Conservation (phyloP, 805 yeast genomes). For the Suhomyces faveliae region DNA sequence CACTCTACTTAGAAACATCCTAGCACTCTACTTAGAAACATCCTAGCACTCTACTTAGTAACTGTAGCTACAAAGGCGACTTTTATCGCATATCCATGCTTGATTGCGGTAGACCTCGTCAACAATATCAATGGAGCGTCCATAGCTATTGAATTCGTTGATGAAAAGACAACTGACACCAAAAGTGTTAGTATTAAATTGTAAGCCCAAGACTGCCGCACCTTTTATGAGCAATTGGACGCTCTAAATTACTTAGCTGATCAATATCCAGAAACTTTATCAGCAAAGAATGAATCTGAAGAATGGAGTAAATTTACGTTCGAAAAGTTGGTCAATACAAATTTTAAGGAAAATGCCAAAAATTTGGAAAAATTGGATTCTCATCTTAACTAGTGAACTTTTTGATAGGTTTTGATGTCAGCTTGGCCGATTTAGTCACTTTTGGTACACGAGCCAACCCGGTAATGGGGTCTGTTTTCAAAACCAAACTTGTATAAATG, state of each 20-base stretch:
- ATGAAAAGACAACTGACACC: slow-evolving; percentile 53
- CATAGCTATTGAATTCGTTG: slow-evolving; percentile 62
- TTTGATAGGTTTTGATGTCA: slow-evolving; percentile 58
- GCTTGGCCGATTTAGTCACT: slow-evolving; percentile 81
- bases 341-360: slow-evolving; percentile 79
- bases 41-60: too few species aligned
- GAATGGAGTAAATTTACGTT: slow-evolving; percentile 67
- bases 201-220: slow-evolving; percentile 39
- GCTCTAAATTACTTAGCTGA: slow-evolving; percentile 51
- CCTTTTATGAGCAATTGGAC: slow-evolving; percentile 41
- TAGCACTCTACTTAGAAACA: too few species aligned
- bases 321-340: slow-evolving; percentile 70
- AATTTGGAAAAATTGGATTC: slow-evolving; percentile 79
- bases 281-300: slow-evolving; percentile 31
- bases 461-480: slow-evolving; percentile 86
- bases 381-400: slow-evolving; percentile 84
- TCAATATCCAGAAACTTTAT: slow-evolving; percentile 48
- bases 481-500: slow-evolving; percentile 79
- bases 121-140: slow-evolving; percentile 50
- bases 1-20: too few species aligned
- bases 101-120: slow-evolving; percentile 75
- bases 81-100: slow-evolving; percentile 70
- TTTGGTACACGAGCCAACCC: slow-evolving; percentile 97
- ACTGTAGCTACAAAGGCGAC: slow-evolving; percentile 85
- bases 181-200: slow-evolving; percentile 43